These are phyloP conservation scores for Davidsoniella australis DNA, from an alignment of 2,329 filamentous ascomycete genomes.

Conservation along the genomic window DNA sequence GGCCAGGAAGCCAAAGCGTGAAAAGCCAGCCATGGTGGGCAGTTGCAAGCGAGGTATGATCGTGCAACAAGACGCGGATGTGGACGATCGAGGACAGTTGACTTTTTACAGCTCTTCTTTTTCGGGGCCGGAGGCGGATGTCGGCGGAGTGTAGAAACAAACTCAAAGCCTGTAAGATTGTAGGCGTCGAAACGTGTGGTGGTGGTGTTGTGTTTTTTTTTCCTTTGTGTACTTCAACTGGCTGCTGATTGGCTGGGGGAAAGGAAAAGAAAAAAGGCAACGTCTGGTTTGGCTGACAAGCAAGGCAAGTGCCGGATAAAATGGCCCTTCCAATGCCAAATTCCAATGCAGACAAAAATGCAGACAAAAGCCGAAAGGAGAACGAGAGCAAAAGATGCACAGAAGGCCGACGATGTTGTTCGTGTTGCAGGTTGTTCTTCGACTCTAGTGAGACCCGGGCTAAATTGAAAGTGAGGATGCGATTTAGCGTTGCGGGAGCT, in stretches of 20 bases:
- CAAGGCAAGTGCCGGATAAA: too few species aligned
- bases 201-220: neutral
- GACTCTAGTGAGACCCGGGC: too few species aligned
- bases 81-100: too few species aligned
- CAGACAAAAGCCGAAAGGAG: neutral
- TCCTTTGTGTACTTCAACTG: too few species aligned
- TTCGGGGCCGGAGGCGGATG: neutral
- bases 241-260: neutral
- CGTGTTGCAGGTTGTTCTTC: too few species aligned
- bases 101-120: too few species aligned
- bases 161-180: neutral
- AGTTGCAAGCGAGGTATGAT: neutral
- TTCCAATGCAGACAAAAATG: neutral
- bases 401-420: neutral
- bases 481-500: too few species aligned
- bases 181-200: neutral
- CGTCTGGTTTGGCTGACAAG: too few species aligned
- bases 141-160: neutral
- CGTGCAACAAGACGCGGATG: neutral
- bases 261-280: neutral
- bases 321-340: too few species aligned
- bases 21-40: constrained; percentile 9
- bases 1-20: constrained; percentile 67
- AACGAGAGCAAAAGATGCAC: neutral
- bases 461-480: too few species aligned